Base-by-base conservation (phyloP, 768 basidiomycete genomes). In the Rhizopogon vinicolor region DNA sequence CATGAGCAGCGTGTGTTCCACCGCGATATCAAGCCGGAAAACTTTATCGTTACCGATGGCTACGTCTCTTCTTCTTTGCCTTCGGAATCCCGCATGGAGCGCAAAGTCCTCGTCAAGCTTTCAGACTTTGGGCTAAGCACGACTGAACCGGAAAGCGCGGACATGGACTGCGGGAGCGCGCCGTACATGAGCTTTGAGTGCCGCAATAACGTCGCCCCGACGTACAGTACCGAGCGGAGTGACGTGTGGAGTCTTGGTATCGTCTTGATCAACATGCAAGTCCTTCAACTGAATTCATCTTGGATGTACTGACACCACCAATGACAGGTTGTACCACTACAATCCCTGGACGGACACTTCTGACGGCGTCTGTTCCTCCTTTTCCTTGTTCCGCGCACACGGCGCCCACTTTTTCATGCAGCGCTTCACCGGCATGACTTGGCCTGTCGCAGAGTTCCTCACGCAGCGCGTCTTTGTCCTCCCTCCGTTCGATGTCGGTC, bases 121-220 rank as follows among this genome's bases (percentile, higher is more conserved):
- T 86, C 93, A 6, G 96, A 99, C 72, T 99, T 98, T 78, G 96
- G 96, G 18, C 75, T 99, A 44, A 93, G 93, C 7, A 98, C 96
- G 1, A 87, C 82, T 13, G 93, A 98, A 65, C 69, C 83, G 60
- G 85, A 91, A 60, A 93, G 91, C 55, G 87, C 89, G 56, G 96
- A 99, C 71, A 93, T 98, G 82, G 96, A 98, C 69, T 98, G 97
- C 71, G 96, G 96, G 56, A 96, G 93, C 70, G 93, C 94, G 51
- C 96, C 96, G 0, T 98, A 98, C 72, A 98, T 98, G 96, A 95
- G 93, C 70, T 98, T 87, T 66, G 96, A 98, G 78, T 98, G 97
- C 75, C 88, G 96, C 70, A 98, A 98, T 78, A 97, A 98, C 72
- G 80, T 94, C 61, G 91, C 89, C 29, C 95, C 97, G 59, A 91